Conservation (phyloP, 805 yeast genomes). For the Grigorovia jiainica region DNA sequence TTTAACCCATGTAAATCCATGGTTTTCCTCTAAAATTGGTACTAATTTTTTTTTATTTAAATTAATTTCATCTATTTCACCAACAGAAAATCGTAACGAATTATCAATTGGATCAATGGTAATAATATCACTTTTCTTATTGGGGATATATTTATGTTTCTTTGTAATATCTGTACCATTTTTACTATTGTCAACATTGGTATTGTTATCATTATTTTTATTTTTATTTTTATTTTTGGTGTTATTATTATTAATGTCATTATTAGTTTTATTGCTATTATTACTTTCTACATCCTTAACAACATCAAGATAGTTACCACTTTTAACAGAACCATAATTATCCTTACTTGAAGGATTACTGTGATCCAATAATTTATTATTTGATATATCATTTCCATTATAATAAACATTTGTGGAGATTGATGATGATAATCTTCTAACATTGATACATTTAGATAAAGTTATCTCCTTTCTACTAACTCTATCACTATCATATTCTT, state of each 20-base stretch:
- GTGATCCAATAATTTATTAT: neutral
- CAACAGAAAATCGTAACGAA: conserved; percentile 14
- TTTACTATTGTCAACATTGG: neutral
- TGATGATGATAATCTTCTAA: conserved; percentile 28
- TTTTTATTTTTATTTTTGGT: neutral
- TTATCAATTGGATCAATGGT: conserved; percentile 17
- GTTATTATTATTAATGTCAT: neutral
- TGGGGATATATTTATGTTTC: neutral
- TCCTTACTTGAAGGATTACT: conserved; percentile 4
- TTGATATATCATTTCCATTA: neutral
- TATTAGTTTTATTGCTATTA: neutral
- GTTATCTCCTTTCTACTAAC: conserved; percentile 25
- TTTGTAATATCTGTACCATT: neutral
- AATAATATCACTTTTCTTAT: conserved; percentile 5
- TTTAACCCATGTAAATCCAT: conserved; percentile 10
- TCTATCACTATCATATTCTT: neutral
- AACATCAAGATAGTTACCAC: too few species aligned
- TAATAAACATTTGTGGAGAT: conserved; percentile 26
- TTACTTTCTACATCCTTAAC: too few species aligned
- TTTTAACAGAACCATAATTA: conserved; percentile 1
- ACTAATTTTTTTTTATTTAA: neutral
- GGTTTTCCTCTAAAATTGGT: conserved; percentile 4
- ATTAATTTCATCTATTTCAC: conserved; percentile 5
- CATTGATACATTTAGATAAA: conserved; percentile 29
- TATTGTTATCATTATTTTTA: neutral